Conservation (phyloP, 2,329 filamentous ascomycete genomes). For the Colletotrichum theobromicola region DNA sequence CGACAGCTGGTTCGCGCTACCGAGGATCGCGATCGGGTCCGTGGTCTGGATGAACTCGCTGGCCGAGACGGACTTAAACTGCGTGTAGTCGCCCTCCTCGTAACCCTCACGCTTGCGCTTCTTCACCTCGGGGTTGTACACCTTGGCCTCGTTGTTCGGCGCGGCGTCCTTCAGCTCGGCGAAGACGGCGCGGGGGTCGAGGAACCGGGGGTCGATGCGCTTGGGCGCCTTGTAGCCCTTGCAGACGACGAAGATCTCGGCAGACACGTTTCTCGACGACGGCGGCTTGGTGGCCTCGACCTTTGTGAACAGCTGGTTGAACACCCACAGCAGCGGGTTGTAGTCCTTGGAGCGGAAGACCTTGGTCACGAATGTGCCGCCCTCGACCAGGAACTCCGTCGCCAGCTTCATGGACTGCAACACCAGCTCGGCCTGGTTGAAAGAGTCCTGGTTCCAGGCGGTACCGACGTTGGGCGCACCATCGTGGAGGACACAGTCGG, state of each 20-base stretch:
- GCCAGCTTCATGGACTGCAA: conserved; percentile 91
- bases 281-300: conserved; percentile 98
- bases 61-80: conserved; percentile 87
- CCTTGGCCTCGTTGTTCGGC: conserved; percentile 96
- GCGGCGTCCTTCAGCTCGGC: conserved; percentile 85
- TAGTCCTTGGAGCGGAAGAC: conserved; percentile 98
- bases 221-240: conserved; percentile 95
- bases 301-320: conserved; percentile 94
- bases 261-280: conserved; percentile 92
- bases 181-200: conserved; percentile 89
- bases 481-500: conserved; percentile 93
- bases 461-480: conserved; percentile 98
- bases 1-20: conserved; percentile 80
- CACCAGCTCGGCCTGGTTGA: conserved; percentile 93
- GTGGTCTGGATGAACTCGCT: conserved; percentile 93
- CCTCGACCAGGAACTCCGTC: conserved; percentile 88
- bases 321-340: conserved; percentile 94
- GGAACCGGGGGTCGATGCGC: conserved; percentile 86
- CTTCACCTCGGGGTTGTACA: conserved; percentile 97
- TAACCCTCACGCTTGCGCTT: conserved; percentile 98
- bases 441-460: conserved; percentile 97
- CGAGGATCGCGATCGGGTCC: conserved; percentile 92
- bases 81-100: conserved; percentile 91
- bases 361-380: conserved; percentile 95
- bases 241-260: conserved; percentile 98